Evolutionary conservation across 352 stramenopile species (phyloP).

Genomic region (Globisporangium paddicum): DNA sequence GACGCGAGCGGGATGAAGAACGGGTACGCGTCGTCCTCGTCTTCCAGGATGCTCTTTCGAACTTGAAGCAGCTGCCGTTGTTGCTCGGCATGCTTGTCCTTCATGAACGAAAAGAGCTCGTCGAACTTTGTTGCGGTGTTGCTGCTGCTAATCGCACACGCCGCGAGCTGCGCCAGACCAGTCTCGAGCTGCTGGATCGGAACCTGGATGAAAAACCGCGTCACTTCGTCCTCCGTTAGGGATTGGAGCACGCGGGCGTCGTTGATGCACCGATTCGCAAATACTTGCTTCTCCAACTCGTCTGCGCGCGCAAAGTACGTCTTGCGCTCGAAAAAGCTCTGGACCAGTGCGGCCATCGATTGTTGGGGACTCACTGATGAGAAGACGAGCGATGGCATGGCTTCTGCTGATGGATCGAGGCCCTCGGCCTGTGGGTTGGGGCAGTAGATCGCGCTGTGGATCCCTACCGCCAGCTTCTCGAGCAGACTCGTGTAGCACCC

Average conservation of each 20-base stretch:
- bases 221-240: constrained; percentile 40
- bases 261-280: constrained; percentile 33
- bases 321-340: constrained; percentile 44
- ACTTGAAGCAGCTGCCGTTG: not conserved
- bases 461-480: constrained; percentile 54
- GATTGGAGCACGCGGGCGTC: constrained; percentile 33
- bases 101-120: constrained; percentile 9
- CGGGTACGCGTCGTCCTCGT: constrained; percentile 41
- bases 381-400: not conserved
- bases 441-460: constrained; percentile 59
- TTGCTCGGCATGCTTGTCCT: constrained; percentile 7
- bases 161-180: constrained; percentile 19
- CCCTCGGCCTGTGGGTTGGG: constrained; percentile 2
- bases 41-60: constrained; percentile 13
- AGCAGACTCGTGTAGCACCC: constrained; percentile 63
- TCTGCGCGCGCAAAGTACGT: constrained; percentile 65
- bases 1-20: constrained; percentile 48
- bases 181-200: constrained; percentile 30
- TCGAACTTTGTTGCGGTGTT: constrained; percentile 4
- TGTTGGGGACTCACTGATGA: not conserved
- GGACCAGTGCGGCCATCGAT: constrained; percentile 53
- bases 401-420: not conserved
- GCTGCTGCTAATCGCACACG: constrained; percentile 11
- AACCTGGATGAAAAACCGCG: constrained; percentile 36
- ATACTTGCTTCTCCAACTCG: constrained; percentile 45